phyloP scores from a whole-genome alignment of 768 basidiomycete species.

The Pleurotus pulmonarius region DNA sequence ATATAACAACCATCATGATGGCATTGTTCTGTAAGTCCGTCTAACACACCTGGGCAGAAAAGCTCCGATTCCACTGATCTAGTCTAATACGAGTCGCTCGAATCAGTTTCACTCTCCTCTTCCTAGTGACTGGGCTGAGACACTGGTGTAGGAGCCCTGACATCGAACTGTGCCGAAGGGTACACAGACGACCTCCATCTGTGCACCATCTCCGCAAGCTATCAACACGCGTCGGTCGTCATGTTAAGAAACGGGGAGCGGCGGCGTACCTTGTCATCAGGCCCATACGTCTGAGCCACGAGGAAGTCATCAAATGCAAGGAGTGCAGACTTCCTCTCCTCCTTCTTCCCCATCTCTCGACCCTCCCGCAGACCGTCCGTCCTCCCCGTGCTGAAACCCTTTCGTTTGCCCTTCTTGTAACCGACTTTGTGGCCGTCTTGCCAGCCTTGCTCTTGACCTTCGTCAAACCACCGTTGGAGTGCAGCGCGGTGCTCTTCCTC shows the following conservation, averaged over 20 bases:
- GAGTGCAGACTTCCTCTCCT: constrained; percentile 50
- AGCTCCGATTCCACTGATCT: too few relatives aligned
- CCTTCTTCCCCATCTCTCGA: constrained; percentile 35
- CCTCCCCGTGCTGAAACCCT: constrained; percentile 23
- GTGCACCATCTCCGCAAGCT: constrained; percentile 24
- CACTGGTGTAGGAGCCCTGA: background rate
- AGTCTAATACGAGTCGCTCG: background rate
- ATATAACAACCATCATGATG: too few relatives aligned
- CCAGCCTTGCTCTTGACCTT: constrained; percentile 41
- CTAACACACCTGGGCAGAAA: too few relatives aligned
- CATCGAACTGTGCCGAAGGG: background rate
- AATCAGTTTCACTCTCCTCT: constrained; percentile 5
- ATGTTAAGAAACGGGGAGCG: background rate
- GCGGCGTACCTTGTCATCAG: constrained; percentile 1
- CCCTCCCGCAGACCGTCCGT: constrained; percentile 40
- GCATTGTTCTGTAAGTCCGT: too few relatives aligned
- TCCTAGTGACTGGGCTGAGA: background rate
- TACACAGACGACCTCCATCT: constrained; percentile 26
- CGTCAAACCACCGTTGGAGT: constrained; percentile 40
- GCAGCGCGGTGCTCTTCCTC: constrained; percentile 38
- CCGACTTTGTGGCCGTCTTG: constrained; percentile 45
- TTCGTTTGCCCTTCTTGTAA: constrained; percentile 35
- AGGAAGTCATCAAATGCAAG: constrained; percentile 59
- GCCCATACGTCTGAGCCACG: constrained; percentile 34
- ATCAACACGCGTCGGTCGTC: background rate